Percentiles rank a stretch among this genome's conserved stretches.
These are phyloP conservation scores for Sugiyamaella boreocaroliniensis DNA, from an alignment of 805 yeast genomes.

Conservation along the genomic window DNA sequence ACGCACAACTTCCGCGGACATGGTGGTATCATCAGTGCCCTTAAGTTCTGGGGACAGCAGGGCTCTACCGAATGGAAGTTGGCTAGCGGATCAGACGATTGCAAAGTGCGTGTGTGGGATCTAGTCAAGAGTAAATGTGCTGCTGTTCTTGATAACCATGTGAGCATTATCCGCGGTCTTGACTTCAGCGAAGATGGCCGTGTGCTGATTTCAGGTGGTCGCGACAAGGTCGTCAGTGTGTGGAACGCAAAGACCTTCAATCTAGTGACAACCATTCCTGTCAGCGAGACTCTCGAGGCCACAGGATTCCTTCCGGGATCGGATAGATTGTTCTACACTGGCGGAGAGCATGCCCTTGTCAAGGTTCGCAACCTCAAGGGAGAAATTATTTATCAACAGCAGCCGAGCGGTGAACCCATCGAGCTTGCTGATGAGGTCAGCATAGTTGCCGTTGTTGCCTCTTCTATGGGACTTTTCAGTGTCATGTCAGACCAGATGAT, in stretches of 20 bases:
- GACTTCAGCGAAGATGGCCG: constrained; percentile 52
- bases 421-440: constrained; percentile 54
- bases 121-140: constrained; percentile 62
- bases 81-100: constrained; percentile 62
- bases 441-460: constrained; percentile 48
- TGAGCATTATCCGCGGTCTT: constrained; percentile 78
- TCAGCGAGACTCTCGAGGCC: constrained; percentile 44
- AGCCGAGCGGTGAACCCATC: constrained; percentile 21
- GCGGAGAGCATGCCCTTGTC: constrained; percentile 64
- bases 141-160: constrained; percentile 63
- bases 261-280: constrained; percentile 61
- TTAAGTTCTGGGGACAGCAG: constrained; percentile 66
- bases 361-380: constrained; percentile 20
- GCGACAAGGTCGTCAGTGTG: constrained; percentile 69
- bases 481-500: constrained; percentile 84
- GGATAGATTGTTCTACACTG: constrained; percentile 47
- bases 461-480: constrained; percentile 35
- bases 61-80: constrained; percentile 65
- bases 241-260: constrained; percentile 46
- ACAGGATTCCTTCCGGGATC: constrained; percentile 27
- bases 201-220: constrained; percentile 70
- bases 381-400: constrained; percentile 6
- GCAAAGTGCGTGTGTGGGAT: constrained; percentile 56
- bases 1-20: constrained; percentile 94
- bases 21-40: constrained; percentile 76